Conservation (phyloP, 2,329 filamentous ascomycete genomes). For the Chalaropsis thielavioides region DNA sequence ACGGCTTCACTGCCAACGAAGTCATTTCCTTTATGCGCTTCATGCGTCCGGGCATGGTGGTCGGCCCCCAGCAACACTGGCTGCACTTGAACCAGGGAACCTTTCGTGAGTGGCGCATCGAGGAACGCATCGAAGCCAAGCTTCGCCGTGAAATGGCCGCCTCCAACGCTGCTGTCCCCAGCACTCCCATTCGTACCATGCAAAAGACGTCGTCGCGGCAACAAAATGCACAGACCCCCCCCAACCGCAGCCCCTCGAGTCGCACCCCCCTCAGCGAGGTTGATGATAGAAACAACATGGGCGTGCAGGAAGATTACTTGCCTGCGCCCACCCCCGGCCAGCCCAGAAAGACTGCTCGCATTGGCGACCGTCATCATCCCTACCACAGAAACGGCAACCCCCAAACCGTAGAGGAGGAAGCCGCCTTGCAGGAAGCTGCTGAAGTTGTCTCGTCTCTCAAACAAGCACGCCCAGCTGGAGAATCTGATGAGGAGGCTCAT, state of each 20-base stretch:
- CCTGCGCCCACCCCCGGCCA: slow-evolving; percentile 92
- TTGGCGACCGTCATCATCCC: slow-evolving; percentile 57
- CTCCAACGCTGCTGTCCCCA: slow-evolving; percentile 33
- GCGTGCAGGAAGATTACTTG: slow-evolving; percentile 75
- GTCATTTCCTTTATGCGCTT: slow-evolving; percentile 98
- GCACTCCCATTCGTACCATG: slow-evolving; percentile 47
- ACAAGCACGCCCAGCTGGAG: slow-evolving; percentile 37
- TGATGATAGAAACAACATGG: slow-evolving; percentile 56
- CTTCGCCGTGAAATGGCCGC: slow-evolving; percentile 44
- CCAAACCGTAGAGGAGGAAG: slow-evolving; percentile 34
- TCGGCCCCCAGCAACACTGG: slow-evolving; percentile 97
- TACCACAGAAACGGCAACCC: slow-evolving; percentile 45
- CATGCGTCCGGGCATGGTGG: slow-evolving; percentile 97
- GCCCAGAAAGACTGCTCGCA: slow-evolving; percentile 70
- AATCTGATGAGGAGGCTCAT: slow-evolving; percentile 67
- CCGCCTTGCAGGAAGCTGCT: slow-evolving; percentile 37
- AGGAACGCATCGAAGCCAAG: slow-evolving; percentile 64
- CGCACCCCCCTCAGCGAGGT: slow-evolving; percentile 88
- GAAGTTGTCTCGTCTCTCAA: slow-evolving; percentile 49
- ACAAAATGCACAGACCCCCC: slow-evolving; percentile 66
- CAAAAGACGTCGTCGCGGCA: slow-evolving; percentile 46
- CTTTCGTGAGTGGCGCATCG: slow-evolving; percentile 98
- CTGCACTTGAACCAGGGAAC: slow-evolving; percentile 90
- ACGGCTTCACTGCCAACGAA: slow-evolving; percentile 95
- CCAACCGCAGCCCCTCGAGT: slow-evolving; percentile 59